Evolutionary conservation across 2,329 filamentous ascomycete genomes (phyloP).

Genomic region (Mollisia scopiformis): DNA sequence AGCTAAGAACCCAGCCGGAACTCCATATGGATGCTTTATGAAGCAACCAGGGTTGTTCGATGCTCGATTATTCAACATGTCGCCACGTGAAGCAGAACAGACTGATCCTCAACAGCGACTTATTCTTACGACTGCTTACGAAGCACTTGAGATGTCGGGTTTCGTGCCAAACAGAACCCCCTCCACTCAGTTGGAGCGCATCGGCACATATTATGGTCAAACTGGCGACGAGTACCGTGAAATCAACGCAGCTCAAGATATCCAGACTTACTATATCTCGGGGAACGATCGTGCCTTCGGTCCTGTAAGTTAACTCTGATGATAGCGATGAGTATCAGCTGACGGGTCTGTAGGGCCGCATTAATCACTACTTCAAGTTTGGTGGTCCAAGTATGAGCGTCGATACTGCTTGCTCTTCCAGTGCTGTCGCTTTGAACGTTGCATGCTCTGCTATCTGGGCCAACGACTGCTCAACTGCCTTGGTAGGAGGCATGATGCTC

Average conservation of each 20-base stretch:
- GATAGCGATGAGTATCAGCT: background rate
- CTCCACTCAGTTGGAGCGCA: slow-evolving; percentile 42
- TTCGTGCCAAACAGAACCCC: slow-evolving; percentile 51
- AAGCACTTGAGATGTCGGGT: slow-evolving; percentile 78
- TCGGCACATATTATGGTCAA: slow-evolving; percentile 28
- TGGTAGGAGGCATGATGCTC: slow-evolving; percentile 44
- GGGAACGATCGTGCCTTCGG: slow-evolving; percentile 30
- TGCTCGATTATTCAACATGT: slow-evolving; percentile 85
- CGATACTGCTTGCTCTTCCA: slow-evolving; percentile 62
- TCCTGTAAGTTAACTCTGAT: background rate
- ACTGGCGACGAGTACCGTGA: slow-evolving; percentile 27
- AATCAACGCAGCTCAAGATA: slow-evolving; percentile 21
- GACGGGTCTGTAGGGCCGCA: slow-evolving; percentile 22
- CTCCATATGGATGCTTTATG: slow-evolving; percentile 70
- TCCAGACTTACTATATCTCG: slow-evolving; percentile 27
- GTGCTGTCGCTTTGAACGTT: slow-evolving; percentile 56
- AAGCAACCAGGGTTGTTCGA: slow-evolving; percentile 77
- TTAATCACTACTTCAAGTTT: slow-evolving; percentile 45
- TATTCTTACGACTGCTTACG: slow-evolving; percentile 69
- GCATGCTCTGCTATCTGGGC: slow-evolving; percentile 52
- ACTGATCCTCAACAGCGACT: slow-evolving; percentile 81
- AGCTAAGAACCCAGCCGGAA: slow-evolving; percentile 73
- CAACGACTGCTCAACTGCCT: slow-evolving; percentile 46
- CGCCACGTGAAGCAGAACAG: slow-evolving; percentile 75
- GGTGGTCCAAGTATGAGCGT: slow-evolving; percentile 56